A percentile compares a stretch with the other conserved stretches of the same genome.
phyloP scores from a whole-genome alignment of 805 yeast species.

The Ogataea zsoltii region DNA sequence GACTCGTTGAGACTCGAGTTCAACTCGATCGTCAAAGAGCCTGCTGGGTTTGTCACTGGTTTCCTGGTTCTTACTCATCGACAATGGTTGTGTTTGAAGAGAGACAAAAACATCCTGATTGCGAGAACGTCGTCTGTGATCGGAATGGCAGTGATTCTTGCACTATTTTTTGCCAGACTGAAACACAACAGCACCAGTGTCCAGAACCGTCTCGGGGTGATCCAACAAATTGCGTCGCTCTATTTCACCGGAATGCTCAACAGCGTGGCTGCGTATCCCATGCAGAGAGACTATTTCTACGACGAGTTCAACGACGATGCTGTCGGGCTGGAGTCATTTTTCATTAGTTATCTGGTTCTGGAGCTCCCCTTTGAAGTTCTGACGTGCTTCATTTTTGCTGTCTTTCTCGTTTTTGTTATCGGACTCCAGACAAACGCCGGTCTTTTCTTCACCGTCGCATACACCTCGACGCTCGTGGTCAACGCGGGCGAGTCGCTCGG shows the following conservation, averaged over 20 bases:
- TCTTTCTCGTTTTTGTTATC: conserved; percentile 64
- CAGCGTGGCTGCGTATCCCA: conserved; percentile 74
- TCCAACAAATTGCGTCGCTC: conserved; percentile 70
- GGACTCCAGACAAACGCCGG: conserved; percentile 71
- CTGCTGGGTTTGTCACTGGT: conserved; percentile 35
- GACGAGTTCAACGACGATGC: conserved; percentile 76
- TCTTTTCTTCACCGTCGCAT: conserved; percentile 65
- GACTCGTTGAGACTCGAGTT: conserved; percentile 22
- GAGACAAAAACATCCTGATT: conserved; percentile 58
- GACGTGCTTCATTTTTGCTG: conserved; percentile 58
- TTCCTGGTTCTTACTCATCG: conserved; percentile 38
- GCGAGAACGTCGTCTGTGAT: conserved; percentile 67
- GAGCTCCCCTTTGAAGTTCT: conserved; percentile 71
- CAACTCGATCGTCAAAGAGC: conserved; percentile 32
- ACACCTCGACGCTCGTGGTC: conserved; percentile 52
- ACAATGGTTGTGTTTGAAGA: conserved; percentile 42
- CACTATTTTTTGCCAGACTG: conserved; percentile 68
- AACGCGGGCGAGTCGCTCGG: conserved; percentile 87
- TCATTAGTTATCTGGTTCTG: conserved; percentile 54
- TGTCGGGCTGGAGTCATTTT: conserved; percentile 66
- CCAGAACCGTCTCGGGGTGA: conserved; percentile 68
- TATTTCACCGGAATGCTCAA: conserved; percentile 81
- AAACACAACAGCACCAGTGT: conserved; percentile 51
- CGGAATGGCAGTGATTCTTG: conserved; percentile 62
- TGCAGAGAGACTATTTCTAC: conserved; percentile 71